Evolutionary conservation across 1,139 yeast genomes (phyloP).

Genomic region (Suhomyces panamericanus): DNA sequence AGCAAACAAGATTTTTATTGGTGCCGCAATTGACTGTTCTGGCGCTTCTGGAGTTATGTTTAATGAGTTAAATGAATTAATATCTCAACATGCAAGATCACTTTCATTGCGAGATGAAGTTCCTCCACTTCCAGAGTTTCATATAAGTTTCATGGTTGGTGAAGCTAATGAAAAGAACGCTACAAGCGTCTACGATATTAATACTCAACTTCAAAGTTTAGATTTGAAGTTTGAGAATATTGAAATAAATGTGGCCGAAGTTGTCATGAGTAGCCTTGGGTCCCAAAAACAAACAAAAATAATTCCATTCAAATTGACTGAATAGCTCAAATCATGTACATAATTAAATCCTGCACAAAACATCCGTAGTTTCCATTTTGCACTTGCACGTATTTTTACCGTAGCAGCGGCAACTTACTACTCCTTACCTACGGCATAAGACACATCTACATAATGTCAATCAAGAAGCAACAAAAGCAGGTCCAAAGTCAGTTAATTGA

Average conservation of each 20-base stretch:
- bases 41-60: constrained; percentile 7
- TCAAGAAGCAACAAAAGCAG: constrained; percentile 37
- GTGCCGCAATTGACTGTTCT: constrained; percentile 11
- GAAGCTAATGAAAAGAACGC: constrained; percentile 4
- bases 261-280: constrained; percentile 2
- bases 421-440: neutral
- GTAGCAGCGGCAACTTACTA: neutral
- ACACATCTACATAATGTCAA: constrained; percentile 16
- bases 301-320: neutral
- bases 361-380: constrained; percentile 1
- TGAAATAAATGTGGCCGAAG: constrained; percentile 8
- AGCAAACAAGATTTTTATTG: constrained; percentile 12
- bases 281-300: neutral
- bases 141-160: constrained; percentile 14
- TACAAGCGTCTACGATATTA: constrained; percentile 1
- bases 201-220: constrained; percentile 4
- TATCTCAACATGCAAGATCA: constrained; percentile 10
- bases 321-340: neutral
- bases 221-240: constrained; percentile 9
- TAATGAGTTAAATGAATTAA: constrained; percentile 8
- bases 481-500: constrained; percentile 47
- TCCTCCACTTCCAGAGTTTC: constrained; percentile 6
- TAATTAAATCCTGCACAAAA: neutral
- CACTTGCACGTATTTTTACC: neutral
- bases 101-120: constrained; percentile 1